Conservation (phyloP, 202 grass and related monocot genomes). For the Carex arenaria region DNA sequence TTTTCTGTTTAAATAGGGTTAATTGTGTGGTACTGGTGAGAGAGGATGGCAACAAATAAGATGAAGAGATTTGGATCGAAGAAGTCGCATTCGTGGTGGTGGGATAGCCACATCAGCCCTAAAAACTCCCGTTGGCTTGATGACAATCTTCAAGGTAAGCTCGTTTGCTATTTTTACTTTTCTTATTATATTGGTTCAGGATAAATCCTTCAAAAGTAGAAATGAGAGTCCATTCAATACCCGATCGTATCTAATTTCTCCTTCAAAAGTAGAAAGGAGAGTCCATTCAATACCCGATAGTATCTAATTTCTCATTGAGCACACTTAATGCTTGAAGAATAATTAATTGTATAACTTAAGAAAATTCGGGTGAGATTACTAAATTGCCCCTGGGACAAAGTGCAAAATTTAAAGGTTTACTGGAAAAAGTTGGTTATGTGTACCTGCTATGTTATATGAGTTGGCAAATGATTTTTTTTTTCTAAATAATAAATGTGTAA, state of each 20-base stretch:
- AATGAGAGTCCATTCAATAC: not conserved
- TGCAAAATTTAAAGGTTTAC: not conserved
- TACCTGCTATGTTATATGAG: not conserved
- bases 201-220: not conserved
- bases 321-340: not conserved
- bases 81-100: conserved; percentile 95
- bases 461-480: not conserved
- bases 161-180: not conserved
- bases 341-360: not conserved
- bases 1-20: conserved; percentile 21
- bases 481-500: not conserved
- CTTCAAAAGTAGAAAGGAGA: not conserved
- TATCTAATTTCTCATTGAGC: not conserved
- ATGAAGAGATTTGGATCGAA: conserved; percentile 69
- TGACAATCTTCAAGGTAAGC: conserved; percentile 79
- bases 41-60: conserved; percentile 45
- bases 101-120: conserved; percentile 87
- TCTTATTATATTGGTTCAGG: conserved; percentile 10
- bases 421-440: not conserved
- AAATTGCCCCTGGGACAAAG: not conserved
- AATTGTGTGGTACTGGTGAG: conserved; percentile 14
- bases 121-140: conserved; percentile 90
- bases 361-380: not conserved
- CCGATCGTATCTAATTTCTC: not conserved
- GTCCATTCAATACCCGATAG: not conserved